Evolutionary conservation across 2,329 filamentous ascomycete genomes (phyloP).

Genomic region (Aotearoamyces nothofagi): DNA sequence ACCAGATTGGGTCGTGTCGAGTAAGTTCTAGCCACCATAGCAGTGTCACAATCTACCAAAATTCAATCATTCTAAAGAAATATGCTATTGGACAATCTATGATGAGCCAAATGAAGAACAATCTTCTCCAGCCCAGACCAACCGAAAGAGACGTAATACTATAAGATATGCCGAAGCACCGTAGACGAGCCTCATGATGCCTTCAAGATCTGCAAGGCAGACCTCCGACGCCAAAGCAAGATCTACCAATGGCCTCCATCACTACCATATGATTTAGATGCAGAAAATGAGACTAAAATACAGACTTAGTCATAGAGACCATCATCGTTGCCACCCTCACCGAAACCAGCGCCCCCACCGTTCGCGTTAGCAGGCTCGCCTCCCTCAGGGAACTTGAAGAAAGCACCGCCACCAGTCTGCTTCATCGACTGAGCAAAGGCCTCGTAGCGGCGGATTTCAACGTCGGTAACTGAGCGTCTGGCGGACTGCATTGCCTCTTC

Average conservation of each 20-base stretch:
- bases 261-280: constrained; percentile 4
- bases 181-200: too few relatives aligned
- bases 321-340: constrained; percentile 83
- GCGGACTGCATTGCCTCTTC: constrained; percentile 97
- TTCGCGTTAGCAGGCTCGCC: constrained; percentile 52
- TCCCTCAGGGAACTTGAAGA: constrained; percentile 84
- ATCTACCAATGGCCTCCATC: constrained; percentile 2
- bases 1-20: too few relatives aligned
- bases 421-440: constrained; percentile 99
- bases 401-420: constrained; percentile 86
- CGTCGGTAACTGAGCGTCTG: constrained; percentile 84
- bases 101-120: constrained; percentile 2
- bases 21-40: too few relatives aligned
- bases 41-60: too few relatives aligned
- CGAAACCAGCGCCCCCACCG: constrained; percentile 49
- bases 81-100: constrained; percentile 11
- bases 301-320: constrained; percentile 80
- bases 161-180: too few relatives aligned
- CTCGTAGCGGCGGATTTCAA: constrained; percentile 96
- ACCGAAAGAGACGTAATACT: not conserved
- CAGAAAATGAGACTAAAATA: constrained; percentile 15
- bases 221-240: constrained; percentile 3
- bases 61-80: constrained; percentile 3
- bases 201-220: not conserved
- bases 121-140: not conserved